phyloP scores from a whole-genome alignment of 768 basidiomycete species.

The Daedalea quercina region DNA sequence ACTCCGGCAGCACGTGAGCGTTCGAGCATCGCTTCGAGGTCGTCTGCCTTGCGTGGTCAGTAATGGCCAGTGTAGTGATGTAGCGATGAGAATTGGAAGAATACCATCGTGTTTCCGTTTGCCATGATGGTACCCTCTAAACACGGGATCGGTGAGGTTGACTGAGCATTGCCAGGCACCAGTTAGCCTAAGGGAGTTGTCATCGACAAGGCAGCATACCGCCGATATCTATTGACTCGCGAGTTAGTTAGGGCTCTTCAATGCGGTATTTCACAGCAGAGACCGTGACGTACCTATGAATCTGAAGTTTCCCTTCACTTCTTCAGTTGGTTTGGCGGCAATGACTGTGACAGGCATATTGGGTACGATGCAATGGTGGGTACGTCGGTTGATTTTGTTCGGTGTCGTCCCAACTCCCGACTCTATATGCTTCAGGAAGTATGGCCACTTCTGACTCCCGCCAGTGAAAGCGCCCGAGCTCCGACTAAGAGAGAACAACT shows the following conservation, averaged over 20 bases:
- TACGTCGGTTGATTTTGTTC: not conserved
- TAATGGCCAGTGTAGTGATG: not conserved
- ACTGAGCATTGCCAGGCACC: too few relatives aligned
- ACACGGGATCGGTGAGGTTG: slow-evolving; percentile 53
- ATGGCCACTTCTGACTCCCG: too few relatives aligned
- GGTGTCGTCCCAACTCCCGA: too few relatives aligned
- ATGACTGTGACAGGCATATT: slow-evolving; percentile 24
- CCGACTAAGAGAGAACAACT: too few relatives aligned
- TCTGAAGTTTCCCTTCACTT: slow-evolving; percentile 15
- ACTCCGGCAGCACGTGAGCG: slow-evolving; percentile 57
- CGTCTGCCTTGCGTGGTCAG: slow-evolving; percentile 35
- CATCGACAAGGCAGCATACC: slow-evolving; percentile 27
- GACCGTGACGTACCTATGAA: slow-evolving; percentile 30
- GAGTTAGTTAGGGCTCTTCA: not conserved
- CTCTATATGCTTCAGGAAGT: too few relatives aligned
- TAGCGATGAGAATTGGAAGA: not conserved
- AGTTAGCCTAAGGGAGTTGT: too few relatives aligned
- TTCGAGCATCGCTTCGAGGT: slow-evolving; percentile 50
- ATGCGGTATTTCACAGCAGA: too few relatives aligned
- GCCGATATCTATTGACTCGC: slow-evolving; percentile 30
- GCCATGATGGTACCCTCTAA: slow-evolving; percentile 44
- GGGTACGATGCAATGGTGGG: not conserved
- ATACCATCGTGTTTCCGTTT: slow-evolving; percentile 44
- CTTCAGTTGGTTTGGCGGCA: slow-evolving; percentile 13
- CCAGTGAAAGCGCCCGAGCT: too few relatives aligned